phyloP scores from a whole-genome alignment of 2,329 filamentous ascomycete species.

The Fusarium sp. region DNA sequence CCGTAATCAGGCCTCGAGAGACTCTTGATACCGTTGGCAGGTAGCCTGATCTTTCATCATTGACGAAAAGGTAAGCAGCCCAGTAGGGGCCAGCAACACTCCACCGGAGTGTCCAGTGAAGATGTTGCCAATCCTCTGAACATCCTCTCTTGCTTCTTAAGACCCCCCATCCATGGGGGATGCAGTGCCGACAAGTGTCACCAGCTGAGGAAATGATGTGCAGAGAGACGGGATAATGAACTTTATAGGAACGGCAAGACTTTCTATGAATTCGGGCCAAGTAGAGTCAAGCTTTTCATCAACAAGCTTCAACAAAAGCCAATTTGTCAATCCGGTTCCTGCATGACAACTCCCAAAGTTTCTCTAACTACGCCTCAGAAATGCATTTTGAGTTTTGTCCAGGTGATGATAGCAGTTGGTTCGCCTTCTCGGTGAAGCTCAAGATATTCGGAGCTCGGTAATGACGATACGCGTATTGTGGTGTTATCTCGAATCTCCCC shows the following conservation, averaged over 20 bases:
- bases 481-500: constrained; percentile 28
- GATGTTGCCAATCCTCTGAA: background rate
- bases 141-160: background rate
- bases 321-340: background rate
- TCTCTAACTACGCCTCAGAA: background rate
- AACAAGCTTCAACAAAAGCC: background rate
- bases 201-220: background rate
- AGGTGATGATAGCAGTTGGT: background rate
- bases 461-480: constrained; percentile 13
- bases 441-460: constrained; percentile 1
- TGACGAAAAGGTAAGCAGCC: background rate
- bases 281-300: background rate
- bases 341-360: background rate
- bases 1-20: background rate
- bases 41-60: background rate
- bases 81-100: background rate
- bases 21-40: background rate
- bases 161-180: background rate
- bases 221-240: background rate
- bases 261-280: background rate
- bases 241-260: background rate
- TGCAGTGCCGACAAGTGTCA: background rate
- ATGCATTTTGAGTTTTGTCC: background rate
- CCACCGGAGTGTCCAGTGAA: background rate
- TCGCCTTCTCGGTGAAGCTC: background rate